phyloP scores from a whole-genome alignment of 352 stramenopile species.

The Porosira glacialis region DNA sequence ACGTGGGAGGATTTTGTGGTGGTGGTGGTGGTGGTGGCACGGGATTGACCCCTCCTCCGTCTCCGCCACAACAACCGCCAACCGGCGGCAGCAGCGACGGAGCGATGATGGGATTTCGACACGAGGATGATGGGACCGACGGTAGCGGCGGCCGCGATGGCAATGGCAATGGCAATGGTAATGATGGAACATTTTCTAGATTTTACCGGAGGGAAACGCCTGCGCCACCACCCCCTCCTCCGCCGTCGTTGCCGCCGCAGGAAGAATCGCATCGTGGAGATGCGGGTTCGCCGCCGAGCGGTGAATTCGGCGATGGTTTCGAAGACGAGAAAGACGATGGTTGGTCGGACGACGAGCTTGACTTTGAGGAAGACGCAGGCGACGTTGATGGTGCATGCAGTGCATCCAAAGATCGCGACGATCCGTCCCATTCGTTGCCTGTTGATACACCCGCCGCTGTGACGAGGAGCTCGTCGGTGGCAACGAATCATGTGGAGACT shows the following conservation, averaged over 20 bases:
- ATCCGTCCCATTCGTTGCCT: too few species aligned
- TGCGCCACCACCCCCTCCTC: too few species aligned
- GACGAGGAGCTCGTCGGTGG: too few species aligned
- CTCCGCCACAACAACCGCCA: conserved; percentile 3
- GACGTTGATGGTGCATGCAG: conserved; percentile 3
- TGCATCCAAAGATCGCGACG: neutral
- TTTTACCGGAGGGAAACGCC: too few species aligned
- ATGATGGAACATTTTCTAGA: too few species aligned
- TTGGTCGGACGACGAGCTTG: conserved; percentile 46
- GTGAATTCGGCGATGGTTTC: too few species aligned
- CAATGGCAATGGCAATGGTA: too few species aligned
- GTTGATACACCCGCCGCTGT: too few species aligned
- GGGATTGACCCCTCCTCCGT: conserved; percentile 27
- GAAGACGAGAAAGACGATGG: conserved; percentile 22
- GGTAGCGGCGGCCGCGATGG: too few species aligned
- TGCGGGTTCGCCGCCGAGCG: neutral
- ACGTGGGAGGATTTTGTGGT: too few species aligned
- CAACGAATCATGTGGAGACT: too few species aligned
- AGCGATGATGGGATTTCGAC: conserved; percentile 4
- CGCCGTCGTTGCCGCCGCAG: neutral
- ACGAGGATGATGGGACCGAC: neutral
- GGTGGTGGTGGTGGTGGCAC: conserved; percentile 19
- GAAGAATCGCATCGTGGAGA: neutral
- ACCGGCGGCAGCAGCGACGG: neutral
- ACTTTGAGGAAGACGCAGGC: conserved; percentile 31